Percentiles rank a stretch among this genome's conserved stretches.
These are phyloP conservation scores for Chalciporus piperatus DNA, from an alignment of 768 basidiomycete genomes.

Conservation along the genomic window DNA sequence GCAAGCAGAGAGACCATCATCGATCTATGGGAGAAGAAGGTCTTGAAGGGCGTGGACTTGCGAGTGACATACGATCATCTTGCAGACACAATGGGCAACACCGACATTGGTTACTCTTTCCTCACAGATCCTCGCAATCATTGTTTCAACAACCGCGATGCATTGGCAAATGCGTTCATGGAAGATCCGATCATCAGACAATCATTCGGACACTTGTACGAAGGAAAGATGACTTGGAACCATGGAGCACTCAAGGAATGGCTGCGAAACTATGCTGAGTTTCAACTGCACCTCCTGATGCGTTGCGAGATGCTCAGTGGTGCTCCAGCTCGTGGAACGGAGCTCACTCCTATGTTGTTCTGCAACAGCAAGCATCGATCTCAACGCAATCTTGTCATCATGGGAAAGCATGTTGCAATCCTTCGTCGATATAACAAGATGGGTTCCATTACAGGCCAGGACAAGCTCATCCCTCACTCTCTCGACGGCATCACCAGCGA, in stretches of 20 bases:
- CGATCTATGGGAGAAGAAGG: not conserved
- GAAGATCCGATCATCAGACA: not conserved
- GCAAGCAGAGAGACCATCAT: not conserved
- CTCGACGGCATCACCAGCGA: slow-evolving; percentile 23
- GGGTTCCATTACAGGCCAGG: not conserved
- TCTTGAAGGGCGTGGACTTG: not conserved
- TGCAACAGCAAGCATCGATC: no score
- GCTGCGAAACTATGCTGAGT: no score
- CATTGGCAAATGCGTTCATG: not conserved
- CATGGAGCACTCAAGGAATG: not conserved
- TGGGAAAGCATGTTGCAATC: no score
- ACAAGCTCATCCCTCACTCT: slow-evolving; percentile 29
- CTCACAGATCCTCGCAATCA: not conserved
- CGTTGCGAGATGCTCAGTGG: no score
- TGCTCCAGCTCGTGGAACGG: no score
- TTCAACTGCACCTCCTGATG: no score
- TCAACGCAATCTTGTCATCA: no score
- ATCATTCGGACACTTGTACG: not conserved
- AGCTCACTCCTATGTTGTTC: no score
- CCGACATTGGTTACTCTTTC: not conserved
- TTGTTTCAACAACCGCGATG: not conserved
- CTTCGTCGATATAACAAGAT: not conserved
- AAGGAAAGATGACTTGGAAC: not conserved
- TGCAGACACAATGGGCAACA: not conserved
- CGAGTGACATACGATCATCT: not conserved